phyloP scores from a whole-genome alignment of 768 basidiomycete genomes.

The Ephemerocybe angulata region DNA sequence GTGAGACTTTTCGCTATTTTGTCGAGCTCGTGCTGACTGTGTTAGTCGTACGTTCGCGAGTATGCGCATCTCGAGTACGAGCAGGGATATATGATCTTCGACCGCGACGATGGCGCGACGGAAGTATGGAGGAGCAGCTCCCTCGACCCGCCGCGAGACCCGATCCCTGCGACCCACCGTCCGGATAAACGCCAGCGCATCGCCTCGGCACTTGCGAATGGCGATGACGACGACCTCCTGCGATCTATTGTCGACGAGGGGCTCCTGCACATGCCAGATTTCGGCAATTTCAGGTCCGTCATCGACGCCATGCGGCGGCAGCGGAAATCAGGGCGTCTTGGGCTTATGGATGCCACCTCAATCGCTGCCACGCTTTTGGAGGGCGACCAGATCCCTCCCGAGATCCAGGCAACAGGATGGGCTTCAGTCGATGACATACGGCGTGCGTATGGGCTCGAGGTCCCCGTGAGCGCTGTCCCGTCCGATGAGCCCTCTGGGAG shows the following conservation, averaged over 20 bases:
- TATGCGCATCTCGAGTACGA: slow-evolving; percentile 76
- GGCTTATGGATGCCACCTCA: no score
- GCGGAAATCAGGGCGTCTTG: no score
- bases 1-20: slow-evolving; percentile 35
- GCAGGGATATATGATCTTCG: slow-evolving; percentile 68
- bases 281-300: neutral
- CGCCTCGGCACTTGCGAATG: neutral
- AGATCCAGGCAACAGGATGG: no score
- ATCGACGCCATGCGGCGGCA: neutral
- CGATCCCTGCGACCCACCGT: no score
- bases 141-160: neutral
- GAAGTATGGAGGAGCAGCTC: slow-evolving; percentile 57
- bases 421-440: no score
- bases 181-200: neutral
- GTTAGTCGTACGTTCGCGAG: slow-evolving; percentile 17
- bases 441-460: no score
- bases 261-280: no score
- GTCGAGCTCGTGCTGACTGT: no score
- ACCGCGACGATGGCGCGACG: slow-evolving; percentile 50
- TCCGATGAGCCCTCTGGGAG: neutral
- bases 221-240: neutral
- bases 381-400: no score
- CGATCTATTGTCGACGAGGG: neutral
- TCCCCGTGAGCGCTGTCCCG: neutral
- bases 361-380: no score